Evolutionary conservation across 345 rosid species (phyloP), one percentile per base, ranked within the genome.

Genomic region (Cardamine occulta): DNA sequence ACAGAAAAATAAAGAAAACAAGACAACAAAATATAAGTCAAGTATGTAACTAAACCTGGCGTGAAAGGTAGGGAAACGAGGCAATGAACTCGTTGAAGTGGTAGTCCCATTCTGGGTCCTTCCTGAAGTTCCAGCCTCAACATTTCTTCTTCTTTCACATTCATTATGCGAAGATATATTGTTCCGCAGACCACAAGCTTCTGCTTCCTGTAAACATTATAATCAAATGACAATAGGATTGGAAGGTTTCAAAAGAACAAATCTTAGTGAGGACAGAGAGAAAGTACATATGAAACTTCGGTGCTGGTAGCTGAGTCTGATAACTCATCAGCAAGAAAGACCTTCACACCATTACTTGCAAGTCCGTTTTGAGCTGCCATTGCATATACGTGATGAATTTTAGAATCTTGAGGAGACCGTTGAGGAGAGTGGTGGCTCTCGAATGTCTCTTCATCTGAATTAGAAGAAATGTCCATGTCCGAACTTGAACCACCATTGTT

Each of bases 11-110:
- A 51, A 8, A 34, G 18, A 70, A 23, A 8, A 34, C 26, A 70
- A 23, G 12, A 12, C 1, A 56, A 1, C 34, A 51, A 47, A 49
- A 45, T 49, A 24, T 29, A 35, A 55, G 21, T 10, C 12, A 49
- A 58, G 49, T 54, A 72, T 63, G 77, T 26, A 70, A 68, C 79
- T 61, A 7, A 74, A 91, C 98, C 96, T 91, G 21, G 98, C 97
- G 80, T 94, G 97, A 85, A 92, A 95, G 14, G 83, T 91, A 21
- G 99, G 99, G 42, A 85, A 70, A 66, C 89, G 88, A 61, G 84
- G 84, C 61, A 82, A 80, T 63, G 84, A 74, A 67, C 31, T 52
- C 35, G 79, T 64, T 51, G 86, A 45, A 58, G 88, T 63, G 10
- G 6, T 37, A 3, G 64, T 60, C 57, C 79, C 77, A 54, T 76